phyloP scores from a whole-genome alignment of 225 moss, liverwort and hornwort genomes.

The Bryoerythrophyllum caledonicum region DNA sequence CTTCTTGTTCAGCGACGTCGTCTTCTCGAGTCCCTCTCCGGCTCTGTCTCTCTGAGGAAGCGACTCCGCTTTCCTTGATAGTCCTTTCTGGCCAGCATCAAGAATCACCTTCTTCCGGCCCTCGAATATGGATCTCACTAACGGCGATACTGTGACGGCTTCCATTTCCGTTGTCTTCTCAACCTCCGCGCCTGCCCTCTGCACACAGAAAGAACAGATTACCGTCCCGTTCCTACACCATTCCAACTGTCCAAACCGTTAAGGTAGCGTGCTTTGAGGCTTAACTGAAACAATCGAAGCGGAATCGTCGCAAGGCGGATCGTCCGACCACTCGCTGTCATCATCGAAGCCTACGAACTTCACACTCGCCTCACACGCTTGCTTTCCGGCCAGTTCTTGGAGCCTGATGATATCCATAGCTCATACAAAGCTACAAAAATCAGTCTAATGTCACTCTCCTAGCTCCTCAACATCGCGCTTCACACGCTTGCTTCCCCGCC shows the following conservation, averaged over 20 bases:
- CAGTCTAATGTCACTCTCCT: neutral
- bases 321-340: conserved; percentile 42
- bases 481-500: too few relatives aligned
- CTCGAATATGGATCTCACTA: conserved; percentile 54
- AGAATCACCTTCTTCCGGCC: conserved; percentile 36
- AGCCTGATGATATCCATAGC: conserved; percentile 22
- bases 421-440: neutral
- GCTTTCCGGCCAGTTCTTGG: conserved; percentile 21
- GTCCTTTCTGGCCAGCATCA: conserved; percentile 24
- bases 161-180: conserved; percentile 26
- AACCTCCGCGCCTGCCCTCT: conserved; percentile 24
- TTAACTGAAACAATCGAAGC: conserved; percentile 34
- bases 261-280: conserved; percentile 14
- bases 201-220: conserved; percentile 19
- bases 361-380: conserved; percentile 23
- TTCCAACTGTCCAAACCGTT: conserved; percentile 46
- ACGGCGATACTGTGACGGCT: conserved; percentile 31
- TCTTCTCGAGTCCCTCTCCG: conserved; percentile 31
- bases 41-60: conserved; percentile 13
- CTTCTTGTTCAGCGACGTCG: conserved; percentile 30
- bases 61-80: conserved; percentile 19
- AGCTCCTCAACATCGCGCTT: too few relatives aligned
- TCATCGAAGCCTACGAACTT: conserved; percentile 42
- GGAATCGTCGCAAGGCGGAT: too few relatives aligned
- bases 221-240: neutral